Conservation (phyloP, 2,329 filamentous ascomycete species). For the Sordariomycetes sp. region DNA sequence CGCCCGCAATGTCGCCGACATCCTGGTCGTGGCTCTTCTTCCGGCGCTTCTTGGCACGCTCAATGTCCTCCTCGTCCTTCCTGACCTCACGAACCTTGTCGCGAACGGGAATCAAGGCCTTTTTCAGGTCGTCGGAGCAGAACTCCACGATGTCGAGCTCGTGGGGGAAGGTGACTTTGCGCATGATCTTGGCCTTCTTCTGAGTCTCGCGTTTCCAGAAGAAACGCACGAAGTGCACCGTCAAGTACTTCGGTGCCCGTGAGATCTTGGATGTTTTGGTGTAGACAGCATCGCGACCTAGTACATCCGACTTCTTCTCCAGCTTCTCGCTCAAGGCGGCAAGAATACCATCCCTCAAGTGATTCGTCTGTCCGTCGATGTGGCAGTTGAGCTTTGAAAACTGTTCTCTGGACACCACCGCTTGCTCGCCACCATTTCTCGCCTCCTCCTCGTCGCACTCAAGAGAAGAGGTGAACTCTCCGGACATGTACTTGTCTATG, state of each 20-base stretch:
- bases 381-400: constrained; percentile 96
- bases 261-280: constrained; percentile 89
- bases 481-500: constrained; percentile 84
- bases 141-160: constrained; percentile 93
- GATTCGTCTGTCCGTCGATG: constrained; percentile 80
- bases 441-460: constrained; percentile 78
- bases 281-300: constrained; percentile 73
- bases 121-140: constrained; percentile 82
- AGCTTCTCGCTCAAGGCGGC: constrained; percentile 79
- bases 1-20: constrained; percentile 32
- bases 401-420: constrained; percentile 56
- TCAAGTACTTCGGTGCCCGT: constrained; percentile 86
- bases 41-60: constrained; percentile 84
- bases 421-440: constrained; percentile 63
- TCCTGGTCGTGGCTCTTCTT: constrained; percentile 52
- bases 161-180: constrained; percentile 91
- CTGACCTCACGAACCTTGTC: constrained; percentile 93
- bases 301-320: constrained; percentile 74
- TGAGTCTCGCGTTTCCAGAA: constrained; percentile 94
- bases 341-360: constrained; percentile 79
- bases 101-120: constrained; percentile 78
- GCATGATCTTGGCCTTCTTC: constrained; percentile 99
- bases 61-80: constrained; percentile 90
- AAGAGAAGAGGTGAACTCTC: constrained; percentile 67
- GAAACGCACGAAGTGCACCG: constrained; percentile 95